A percentile compares a stretch with the other conserved stretches of the same genome.
These are phyloP conservation scores for Marchantia paleacea DNA, from an alignment of 225 moss, liverwort and hornwort genomes.

Conservation along the genomic window DNA sequence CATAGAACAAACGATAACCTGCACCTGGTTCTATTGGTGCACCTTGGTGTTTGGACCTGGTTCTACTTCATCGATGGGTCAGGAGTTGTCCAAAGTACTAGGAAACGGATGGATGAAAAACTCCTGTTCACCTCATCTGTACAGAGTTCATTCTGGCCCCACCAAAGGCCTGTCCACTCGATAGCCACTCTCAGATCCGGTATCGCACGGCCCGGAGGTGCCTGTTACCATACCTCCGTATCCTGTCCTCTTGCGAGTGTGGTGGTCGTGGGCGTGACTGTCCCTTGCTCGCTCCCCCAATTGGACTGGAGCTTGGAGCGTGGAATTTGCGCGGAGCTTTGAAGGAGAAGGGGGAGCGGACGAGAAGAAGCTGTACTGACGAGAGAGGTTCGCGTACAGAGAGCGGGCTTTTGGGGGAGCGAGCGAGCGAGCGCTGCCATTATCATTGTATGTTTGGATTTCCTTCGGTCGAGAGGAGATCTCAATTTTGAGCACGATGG, in stretches of 20 bases:
- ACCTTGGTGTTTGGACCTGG: background rate
- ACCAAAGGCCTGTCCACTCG: background rate
- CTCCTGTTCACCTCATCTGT: background rate
- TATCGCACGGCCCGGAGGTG: background rate
- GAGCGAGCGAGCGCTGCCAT: background rate
- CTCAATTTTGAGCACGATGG: slow-evolving; percentile 13
- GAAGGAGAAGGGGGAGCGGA: background rate
- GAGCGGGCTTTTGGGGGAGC: background rate
- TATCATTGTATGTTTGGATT: background rate
- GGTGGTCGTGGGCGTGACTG: background rate
- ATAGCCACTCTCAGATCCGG: background rate
- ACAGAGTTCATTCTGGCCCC: background rate
- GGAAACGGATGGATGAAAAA: slow-evolving; percentile 12
- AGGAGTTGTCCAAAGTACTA: background rate
- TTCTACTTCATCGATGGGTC: background rate
- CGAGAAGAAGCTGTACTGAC: background rate
- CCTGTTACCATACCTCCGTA: background rate
- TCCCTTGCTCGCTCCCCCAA: background rate
- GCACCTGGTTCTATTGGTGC: background rate
- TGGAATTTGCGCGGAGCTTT: background rate
- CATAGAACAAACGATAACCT: background rate
- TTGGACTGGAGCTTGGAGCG: background rate
- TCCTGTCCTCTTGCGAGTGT: background rate
- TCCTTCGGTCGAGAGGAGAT: background rate
- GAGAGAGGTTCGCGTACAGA: too few species aligned